Percentiles rank a stretch among this genome's conserved stretches.
phyloP scores from a whole-genome alignment of 352 stramenopile genomes.

The Phytopythium mirpurense region DNA sequence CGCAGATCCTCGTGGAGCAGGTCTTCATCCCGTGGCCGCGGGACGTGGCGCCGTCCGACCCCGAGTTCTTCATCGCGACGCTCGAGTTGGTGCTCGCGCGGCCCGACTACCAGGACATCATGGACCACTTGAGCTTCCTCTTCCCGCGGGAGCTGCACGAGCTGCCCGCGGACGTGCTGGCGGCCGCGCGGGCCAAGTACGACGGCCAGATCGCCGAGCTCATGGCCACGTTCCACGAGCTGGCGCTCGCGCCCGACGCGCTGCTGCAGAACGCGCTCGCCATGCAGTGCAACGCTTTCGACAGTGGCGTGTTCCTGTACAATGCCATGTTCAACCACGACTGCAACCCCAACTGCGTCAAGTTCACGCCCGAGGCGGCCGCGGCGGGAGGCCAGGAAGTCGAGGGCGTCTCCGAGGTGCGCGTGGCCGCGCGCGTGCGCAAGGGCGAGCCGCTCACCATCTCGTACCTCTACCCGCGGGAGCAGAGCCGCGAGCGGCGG shows the following conservation, averaged over 20 bases:
- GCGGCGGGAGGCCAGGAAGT: constrained; percentile 17
- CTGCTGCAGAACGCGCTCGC: constrained; percentile 87
- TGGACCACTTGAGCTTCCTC: constrained; percentile 77
- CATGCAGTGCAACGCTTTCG: constrained; percentile 93
- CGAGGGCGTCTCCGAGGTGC: constrained; percentile 85
- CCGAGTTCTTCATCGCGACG: constrained; percentile 85
- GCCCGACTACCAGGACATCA: constrained; percentile 58
- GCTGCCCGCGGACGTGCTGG: constrained; percentile 47
- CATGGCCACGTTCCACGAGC: constrained; percentile 35
- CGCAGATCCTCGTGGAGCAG: constrained; percentile 87
- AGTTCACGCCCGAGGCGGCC: constrained; percentile 74
- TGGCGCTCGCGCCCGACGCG: constrained; percentile 51
- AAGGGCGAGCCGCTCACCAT: constrained; percentile 91
- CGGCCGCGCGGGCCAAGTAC: constrained; percentile 54
- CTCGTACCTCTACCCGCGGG: constrained; percentile 90
- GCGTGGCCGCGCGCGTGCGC: constrained; percentile 75
- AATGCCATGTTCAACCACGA: constrained; percentile 95
- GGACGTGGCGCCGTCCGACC: constrained; percentile 73
- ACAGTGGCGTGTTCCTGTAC: constrained; percentile 91
- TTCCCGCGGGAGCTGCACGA: constrained; percentile 83
- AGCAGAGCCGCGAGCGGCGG: constrained; percentile 81
- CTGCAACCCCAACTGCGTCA: constrained; percentile 93
- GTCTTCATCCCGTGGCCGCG: constrained; percentile 88
- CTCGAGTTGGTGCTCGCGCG: constrained; percentile 78
- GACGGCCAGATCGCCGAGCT: constrained; percentile 46